Base-by-base conservation (phyloP, 768 basidiomycete species). In the Pulveroboletus sp. region DNA sequence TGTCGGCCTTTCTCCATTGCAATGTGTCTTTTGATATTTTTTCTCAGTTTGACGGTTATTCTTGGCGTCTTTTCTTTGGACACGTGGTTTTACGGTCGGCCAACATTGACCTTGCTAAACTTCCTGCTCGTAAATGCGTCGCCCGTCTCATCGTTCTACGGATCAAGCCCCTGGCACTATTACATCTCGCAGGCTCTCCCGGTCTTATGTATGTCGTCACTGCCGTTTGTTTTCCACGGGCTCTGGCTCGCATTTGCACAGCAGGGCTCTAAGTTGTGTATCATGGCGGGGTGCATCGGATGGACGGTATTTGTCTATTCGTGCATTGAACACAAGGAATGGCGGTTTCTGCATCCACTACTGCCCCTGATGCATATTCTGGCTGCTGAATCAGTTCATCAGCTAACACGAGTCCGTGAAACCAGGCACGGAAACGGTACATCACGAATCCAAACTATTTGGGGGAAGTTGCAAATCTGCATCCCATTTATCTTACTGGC, bases 271-370 rank as follows among this genome's bases (percentile, higher is more conserved):
- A 70, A 69, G 23, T 37, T 76, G 21, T 67, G 57, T 36, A 72
- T 69, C 17, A 74, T 92, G 61, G 65, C 82, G 0, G 70, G 67
- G 75, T 21, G 67, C 43, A 56, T 86, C 2, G 52, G 70, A 17
- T 91, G 88, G 85, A 82, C 86, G 0, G 64, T 85, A 25, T 59
- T 61, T 3, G 63, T 87, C 6, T 93, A 90, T 64, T 97, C 95
- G 8, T 52, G 87, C 4, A 76, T 88, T 2, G 85, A 87, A 2
- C 97, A 99, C 72, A 98, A 98, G 60, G 97, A 99, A 74, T 97
- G 94, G 93, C 78, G 97, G 8, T 98, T 99, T 71, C 72, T 98
- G 7, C 94, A 97, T 55, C 94, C 95, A 0, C 65, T 97, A 17
- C 74, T 98, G 4, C 94, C 97, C 1, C 67, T 92, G 25, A 69